phyloP scores from a whole-genome alignment of 1,284 basidiomycete genomes.

The Flammula alnicola region DNA sequence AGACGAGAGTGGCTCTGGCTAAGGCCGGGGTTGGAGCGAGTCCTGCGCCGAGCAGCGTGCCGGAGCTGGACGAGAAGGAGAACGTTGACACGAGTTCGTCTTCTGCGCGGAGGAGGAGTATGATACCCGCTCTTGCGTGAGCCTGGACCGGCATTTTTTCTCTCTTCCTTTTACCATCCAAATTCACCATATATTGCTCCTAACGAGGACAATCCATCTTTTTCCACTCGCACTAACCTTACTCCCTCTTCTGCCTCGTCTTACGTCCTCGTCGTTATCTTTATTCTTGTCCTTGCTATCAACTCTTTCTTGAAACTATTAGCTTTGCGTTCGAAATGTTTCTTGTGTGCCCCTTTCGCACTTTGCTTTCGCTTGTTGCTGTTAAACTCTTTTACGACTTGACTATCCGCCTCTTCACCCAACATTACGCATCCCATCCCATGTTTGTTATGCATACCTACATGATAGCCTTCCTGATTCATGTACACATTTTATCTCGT shows the following conservation, averaged over 20 bases:
- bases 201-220: no score
- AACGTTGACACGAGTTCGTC: slow-evolving; percentile 14
- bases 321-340: no score
- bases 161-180: slow-evolving; percentile 1
- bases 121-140: slow-evolving; percentile 19
- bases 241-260: background rate
- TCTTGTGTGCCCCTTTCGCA: no score
- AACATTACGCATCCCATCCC: background rate
- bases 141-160: background rate
- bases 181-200: background rate
- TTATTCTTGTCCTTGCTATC: no score
- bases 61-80: slow-evolving; percentile 43
- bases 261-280: no score
- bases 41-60: slow-evolving; percentile 35
- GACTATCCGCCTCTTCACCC: background rate
- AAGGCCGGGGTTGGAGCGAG: slow-evolving; percentile 24
- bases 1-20: slow-evolving; percentile 12
- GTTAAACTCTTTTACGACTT: background rate
- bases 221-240: slow-evolving; percentile 10
- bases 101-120: slow-evolving; percentile 12
- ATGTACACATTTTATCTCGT: slow-evolving; percentile 9
- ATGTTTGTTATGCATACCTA: slow-evolving; percentile 4
- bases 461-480: slow-evolving; percentile 4
- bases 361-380: no score
- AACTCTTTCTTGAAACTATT: no score